Evolutionary conservation across 345 rosid species (phyloP).

Genomic region (Triadica sebifera): DNA sequence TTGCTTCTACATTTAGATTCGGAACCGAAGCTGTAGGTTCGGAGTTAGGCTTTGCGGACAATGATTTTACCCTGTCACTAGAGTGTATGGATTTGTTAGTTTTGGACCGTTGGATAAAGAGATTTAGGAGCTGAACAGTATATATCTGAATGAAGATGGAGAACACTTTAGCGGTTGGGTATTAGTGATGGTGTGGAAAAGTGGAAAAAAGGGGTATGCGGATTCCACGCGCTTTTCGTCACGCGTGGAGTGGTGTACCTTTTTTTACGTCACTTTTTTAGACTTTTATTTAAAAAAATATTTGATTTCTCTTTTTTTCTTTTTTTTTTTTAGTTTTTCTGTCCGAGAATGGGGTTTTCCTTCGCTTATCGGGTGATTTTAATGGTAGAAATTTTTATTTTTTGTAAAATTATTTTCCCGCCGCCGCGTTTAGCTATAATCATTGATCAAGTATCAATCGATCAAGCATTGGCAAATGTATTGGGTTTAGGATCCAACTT

Average conservation of each 20-base stretch:
- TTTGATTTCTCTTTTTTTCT: background rate
- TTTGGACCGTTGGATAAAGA: conserved; percentile 17
- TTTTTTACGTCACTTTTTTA: background rate
- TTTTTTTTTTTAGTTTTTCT: background rate
- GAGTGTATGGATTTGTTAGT: background rate
- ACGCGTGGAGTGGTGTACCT: conserved; percentile 26
- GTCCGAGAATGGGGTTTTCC: background rate
- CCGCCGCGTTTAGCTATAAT: background rate
- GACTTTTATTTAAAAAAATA: background rate
- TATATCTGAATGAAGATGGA: conserved; percentile 10
- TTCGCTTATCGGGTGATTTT: background rate
- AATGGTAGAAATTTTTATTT: background rate
- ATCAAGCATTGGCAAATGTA: too few species aligned
- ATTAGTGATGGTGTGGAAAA: background rate
- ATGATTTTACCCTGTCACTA: background rate
- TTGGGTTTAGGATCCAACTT: too few species aligned
- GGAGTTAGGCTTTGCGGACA: conserved; percentile 25
- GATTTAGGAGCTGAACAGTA: conserved; percentile 13
- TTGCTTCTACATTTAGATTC: background rate
- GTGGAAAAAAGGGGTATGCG: conserved; percentile 18
- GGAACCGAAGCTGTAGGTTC: conserved; percentile 26
- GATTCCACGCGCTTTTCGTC: conserved; percentile 44
- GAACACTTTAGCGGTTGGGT: conserved; percentile 14
- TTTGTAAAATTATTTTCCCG: background rate
- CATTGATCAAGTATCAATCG: too few species aligned